Evolutionary conservation across 495 filamentous ascomycete species (phyloP), one percentile per base, ranked within the genome.

Genomic region (Penicillium longicatenatum): DNA sequence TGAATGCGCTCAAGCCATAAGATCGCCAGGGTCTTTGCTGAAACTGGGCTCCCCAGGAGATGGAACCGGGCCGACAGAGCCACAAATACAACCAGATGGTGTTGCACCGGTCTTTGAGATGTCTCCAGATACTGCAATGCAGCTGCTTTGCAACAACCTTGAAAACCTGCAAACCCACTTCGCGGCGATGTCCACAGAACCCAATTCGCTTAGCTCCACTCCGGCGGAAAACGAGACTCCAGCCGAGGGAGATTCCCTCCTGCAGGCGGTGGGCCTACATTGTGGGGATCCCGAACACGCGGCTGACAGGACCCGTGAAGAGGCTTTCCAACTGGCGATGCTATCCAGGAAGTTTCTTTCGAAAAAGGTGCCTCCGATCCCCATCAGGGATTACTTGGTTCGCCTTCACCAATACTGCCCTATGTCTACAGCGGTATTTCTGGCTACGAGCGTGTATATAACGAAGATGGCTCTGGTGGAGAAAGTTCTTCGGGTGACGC

Each of bases 381-480:
- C 87, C 10, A 76, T 98, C 45, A 85, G 88, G 62, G 89, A 95
- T 47, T 98, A 98, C 70, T 80, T 97, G 19, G 73, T 85, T 59
- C 89, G 94, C 44, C 84, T 98, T 48, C 93, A 98, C 69, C 81
- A 79, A 37, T 98, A 86, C 70, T 98, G 94, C 61, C 93, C 95
- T 20, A 89, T 97, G 85, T 95, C 92, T n/a, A 93, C 94, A 3
- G 93, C 86, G 16, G 95, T 97, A 31, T 96, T 94, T 63, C 85
- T 98, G n/a, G 92, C 94, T 2, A 86, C 94, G 2, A 91, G 90
- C 45, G 74, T 88, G n/a, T 98, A 98, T 70, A 92, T 97, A 51
- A 87, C 91, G 64, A 82, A 84, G 49, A 82, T 98, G 41, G 87
- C 86, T 1, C 81, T 92, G 10, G 75, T 86, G 33, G 91, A 97